Percentiles rank a stretch among this genome's conserved stretches.
These are phyloP conservation scores for Licmophora abbreviata DNA, from an alignment of 108 stramenopile species.

Conservation along the genomic window DNA sequence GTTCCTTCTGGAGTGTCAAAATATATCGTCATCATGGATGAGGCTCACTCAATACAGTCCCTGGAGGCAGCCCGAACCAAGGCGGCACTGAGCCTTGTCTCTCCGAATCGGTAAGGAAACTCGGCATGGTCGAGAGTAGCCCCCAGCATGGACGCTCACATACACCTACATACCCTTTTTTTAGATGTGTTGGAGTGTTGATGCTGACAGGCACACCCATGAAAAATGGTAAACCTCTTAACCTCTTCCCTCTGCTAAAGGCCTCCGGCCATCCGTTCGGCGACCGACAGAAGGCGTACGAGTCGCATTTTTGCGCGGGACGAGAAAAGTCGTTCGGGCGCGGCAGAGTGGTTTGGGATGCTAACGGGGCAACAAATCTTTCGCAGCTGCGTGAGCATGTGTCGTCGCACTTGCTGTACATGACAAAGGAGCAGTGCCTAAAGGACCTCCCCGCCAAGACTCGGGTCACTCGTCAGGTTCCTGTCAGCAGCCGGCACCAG, in stretches of 20 bases:
- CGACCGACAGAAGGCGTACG: slow-evolving; percentile 55
- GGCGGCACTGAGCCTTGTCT: slow-evolving; percentile 43
- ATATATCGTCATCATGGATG: slow-evolving; percentile 67
- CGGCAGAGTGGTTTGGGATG: slow-evolving; percentile 47
- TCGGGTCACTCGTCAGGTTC: slow-evolving; percentile 46
- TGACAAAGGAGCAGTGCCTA: slow-evolving; percentile 81
- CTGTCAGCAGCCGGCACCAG: slow-evolving; percentile 43
- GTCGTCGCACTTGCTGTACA: slow-evolving; percentile 59
- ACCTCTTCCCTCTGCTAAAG: slow-evolving; percentile 74
- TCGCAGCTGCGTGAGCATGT: slow-evolving; percentile 30
- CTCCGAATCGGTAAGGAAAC: slow-evolving; percentile 17
- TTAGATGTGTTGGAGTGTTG: slow-evolving; percentile 57
- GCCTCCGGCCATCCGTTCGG: slow-evolving; percentile 79
- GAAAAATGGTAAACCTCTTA: slow-evolving; percentile 82
- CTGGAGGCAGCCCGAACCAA: slow-evolving; percentile 52
- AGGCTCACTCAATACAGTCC: slow-evolving; percentile 77
- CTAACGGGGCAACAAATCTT: slow-evolving; percentile 41
- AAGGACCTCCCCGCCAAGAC: slow-evolving; percentile 56
- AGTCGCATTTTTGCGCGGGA: slow-evolving; percentile 71
- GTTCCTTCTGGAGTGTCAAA: slow-evolving; percentile 20
- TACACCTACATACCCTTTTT: neutral
- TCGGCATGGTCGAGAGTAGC: too few relatives aligned
- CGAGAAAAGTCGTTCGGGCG: slow-evolving; percentile 27
- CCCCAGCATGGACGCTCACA: neutral
- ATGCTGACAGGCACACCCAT: slow-evolving; percentile 85